Evolutionary conservation across 1,139 yeast species (phyloP), one percentile per base, ranked within the genome.

Genomic region (Candida frijolesensis): DNA sequence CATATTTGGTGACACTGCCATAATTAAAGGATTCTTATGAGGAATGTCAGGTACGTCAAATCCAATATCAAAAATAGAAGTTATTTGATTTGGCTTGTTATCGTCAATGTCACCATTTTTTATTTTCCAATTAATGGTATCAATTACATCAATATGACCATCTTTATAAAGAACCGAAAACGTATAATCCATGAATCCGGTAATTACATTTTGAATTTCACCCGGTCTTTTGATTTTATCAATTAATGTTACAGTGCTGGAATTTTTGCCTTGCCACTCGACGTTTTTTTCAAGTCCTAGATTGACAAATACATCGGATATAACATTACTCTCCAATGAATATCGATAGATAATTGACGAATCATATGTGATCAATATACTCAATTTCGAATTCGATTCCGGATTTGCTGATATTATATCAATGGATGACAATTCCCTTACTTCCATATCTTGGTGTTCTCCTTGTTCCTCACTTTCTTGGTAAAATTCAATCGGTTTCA

Each of bases 1-100:
- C 51, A 80, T 60, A 55, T 82, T 84, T 1, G 89, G 89, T 1
- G 91, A 85, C 0, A 84, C 59, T 9, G 80, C 72, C 32, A 77
- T 60, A 19, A 74, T 64, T 15, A 74, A 60, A 0, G 82, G 78
- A 19, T 62, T 63, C 19, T 61, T 49, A 14, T 54, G 50, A 7
- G 58, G 48, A 2, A 66, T 40, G 19, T 52, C 51, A 0, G 83
- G 79, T 46, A 83, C 74, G 33, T 68, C 64, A 58, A 78, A 86
- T 0, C 92, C 92, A 7, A 81, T 76, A 57, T 86, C 89, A 32
- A 78, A 69, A 10, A 85, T 61, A 1, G 82, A 71, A 3, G 75
- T 61, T 1, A 84, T 71, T 0, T 71, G 57, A 1, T 57, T 42
- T 4, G 79, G 76, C 12, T 71, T 61, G 6, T 40, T 47, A n/a